These are phyloP conservation scores for Podaxis sp. DNA, from an alignment of 768 basidiomycete species.

Conservation along the genomic window DNA sequence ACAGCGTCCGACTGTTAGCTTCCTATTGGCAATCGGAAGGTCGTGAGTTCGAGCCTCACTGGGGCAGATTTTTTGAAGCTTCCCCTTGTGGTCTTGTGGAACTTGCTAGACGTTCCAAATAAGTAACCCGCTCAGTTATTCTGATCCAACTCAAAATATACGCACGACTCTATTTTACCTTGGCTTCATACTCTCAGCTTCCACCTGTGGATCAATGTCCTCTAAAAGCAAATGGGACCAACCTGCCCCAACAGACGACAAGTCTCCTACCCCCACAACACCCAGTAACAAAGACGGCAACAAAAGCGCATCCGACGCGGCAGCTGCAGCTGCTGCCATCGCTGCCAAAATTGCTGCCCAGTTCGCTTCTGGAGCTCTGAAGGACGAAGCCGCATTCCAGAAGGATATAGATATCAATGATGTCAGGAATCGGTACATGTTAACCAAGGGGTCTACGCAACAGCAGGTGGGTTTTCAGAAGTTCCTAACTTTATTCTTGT, in stretches of 20 bases:
- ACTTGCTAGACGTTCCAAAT: neutral
- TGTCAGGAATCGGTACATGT: slow-evolving; percentile 81
- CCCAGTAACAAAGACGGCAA: slow-evolving; percentile 11
- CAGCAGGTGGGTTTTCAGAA: slow-evolving; percentile 83
- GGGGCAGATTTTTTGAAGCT: slow-evolving; percentile 35
- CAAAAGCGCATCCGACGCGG: slow-evolving; percentile 56
- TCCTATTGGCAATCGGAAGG: slow-evolving; percentile 41
- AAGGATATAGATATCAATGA: slow-evolving; percentile 94
- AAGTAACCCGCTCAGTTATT: neutral
- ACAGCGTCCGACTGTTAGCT: slow-evolving; percentile 69
- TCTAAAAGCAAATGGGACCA: slow-evolving; percentile 61
- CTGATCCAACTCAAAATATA: neutral
- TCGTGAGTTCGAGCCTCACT: slow-evolving; percentile 68
- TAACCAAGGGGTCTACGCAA: slow-evolving; percentile 88
- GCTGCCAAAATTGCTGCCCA: slow-evolving; percentile 89
- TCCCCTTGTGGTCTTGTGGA: neutral
- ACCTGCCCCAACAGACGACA: neutral
- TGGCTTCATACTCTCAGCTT: neutral
- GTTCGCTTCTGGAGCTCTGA: slow-evolving; percentile 41
- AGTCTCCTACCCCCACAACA: slow-evolving; percentile 28
- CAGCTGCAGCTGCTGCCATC: slow-evolving; percentile 62
- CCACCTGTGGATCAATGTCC: slow-evolving; percentile 1
- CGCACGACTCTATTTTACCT: too few species aligned
- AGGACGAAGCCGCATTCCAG: slow-evolving; percentile 72
- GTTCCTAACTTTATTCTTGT: slow-evolving; percentile 28